Conservation (phyloP, 208 protist genomes). For the Strigomonas galati region DNA sequence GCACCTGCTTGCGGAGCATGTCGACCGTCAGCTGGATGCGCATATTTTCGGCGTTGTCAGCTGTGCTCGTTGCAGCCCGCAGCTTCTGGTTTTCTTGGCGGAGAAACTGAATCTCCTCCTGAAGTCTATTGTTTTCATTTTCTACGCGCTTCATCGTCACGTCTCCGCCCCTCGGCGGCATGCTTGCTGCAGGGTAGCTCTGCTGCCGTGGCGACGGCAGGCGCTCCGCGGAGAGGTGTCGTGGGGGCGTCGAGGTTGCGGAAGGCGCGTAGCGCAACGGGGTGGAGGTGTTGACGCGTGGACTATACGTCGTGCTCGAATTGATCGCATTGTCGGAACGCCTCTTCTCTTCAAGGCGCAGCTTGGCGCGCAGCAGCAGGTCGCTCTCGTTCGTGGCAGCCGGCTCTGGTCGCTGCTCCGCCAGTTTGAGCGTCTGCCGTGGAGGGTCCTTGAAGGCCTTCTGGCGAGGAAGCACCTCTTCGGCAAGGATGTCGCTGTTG, state of each 20-base stretch:
- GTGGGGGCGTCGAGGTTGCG: background rate
- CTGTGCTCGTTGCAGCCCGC: constrained; percentile 23
- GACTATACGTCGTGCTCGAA: background rate
- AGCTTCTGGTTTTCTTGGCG: constrained; percentile 42
- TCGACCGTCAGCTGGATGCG: constrained; percentile 39
- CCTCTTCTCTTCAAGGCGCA: constrained; percentile 39
- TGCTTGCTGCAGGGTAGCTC: background rate
- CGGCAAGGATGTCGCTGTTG: too few species aligned
- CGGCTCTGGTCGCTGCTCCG: background rate
- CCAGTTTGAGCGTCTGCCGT: background rate
- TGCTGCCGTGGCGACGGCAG: background rate
- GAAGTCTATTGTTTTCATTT: constrained; percentile 43
- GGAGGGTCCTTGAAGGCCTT: too few species aligned
- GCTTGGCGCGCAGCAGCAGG: constrained; percentile 41
- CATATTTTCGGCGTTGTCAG: constrained; percentile 31
- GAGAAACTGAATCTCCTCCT: constrained; percentile 50
- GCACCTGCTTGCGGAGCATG: constrained; percentile 37
- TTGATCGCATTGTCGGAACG: constrained; percentile 10
- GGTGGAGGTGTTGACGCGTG: background rate
- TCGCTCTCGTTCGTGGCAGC: constrained; percentile 21
- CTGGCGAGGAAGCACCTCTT: too few species aligned
- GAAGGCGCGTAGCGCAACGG: background rate
- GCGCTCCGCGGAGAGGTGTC: constrained; percentile 7
- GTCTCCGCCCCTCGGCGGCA: background rate
- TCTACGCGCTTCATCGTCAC: constrained; percentile 20